phyloP scores from a whole-genome alignment of 208 protist species.

The Leishmania martiniquensis region DNA sequence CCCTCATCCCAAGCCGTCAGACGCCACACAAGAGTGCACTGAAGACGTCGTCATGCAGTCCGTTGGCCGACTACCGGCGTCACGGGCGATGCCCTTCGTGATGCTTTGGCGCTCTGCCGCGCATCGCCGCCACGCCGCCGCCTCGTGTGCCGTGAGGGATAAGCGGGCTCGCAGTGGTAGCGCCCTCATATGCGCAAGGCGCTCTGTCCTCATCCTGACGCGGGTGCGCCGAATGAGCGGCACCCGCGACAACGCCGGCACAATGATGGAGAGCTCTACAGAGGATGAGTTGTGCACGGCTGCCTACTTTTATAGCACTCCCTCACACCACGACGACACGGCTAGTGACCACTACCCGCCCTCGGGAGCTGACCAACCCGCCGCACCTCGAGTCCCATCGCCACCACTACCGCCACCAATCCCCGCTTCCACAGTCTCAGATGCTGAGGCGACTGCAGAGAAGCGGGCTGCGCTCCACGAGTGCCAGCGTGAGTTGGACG shows the following conservation, averaged over 20 bases:
- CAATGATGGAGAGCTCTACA: background rate
- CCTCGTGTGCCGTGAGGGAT: background rate
- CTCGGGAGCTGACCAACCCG: background rate
- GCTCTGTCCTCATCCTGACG: background rate
- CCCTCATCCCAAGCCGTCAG: background rate
- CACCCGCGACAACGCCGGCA: background rate
- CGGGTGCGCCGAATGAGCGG: background rate
- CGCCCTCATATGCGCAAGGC: background rate
- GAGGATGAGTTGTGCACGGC: background rate
- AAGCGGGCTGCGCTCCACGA: conserved; percentile 16
- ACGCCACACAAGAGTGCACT: background rate
- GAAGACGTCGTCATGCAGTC: conserved; percentile 1
- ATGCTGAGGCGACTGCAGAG: background rate
- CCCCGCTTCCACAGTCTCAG: background rate
- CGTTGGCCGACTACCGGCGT: background rate
- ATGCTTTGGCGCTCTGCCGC: background rate
- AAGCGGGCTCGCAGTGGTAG: background rate
- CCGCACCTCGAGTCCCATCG: background rate
- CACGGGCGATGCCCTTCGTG: background rate
- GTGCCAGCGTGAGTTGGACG: conserved; percentile 18
- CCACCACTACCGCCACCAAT: conserved; percentile 12
- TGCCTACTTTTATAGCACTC: background rate
- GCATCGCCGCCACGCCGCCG: background rate
- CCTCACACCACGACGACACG: background rate
- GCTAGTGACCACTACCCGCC: background rate